A percentile compares a stretch with the other conserved stretches of the same genome.
These are phyloP conservation scores for Chrysanthemum lavandulifolium DNA, from an alignment of 129 eudicot species.

Conservation along the genomic window DNA sequence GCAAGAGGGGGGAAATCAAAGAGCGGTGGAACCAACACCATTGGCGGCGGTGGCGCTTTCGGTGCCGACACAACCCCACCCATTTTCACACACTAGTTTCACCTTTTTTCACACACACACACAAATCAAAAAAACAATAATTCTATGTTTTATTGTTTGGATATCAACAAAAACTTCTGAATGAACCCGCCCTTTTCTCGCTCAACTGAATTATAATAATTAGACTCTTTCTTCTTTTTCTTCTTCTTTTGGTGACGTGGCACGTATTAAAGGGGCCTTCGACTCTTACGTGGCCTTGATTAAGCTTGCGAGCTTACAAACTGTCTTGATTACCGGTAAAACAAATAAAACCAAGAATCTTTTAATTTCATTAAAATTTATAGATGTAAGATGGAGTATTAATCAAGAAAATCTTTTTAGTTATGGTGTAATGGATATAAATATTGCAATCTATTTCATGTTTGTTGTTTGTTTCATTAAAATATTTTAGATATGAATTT, in stretches of 20 bases:
- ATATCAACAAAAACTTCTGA: conserved; percentile 33
- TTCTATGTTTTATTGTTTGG: conserved; percentile 16
- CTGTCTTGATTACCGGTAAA: no score
- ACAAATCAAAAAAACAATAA: conserved; percentile 8
- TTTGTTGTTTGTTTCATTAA: no score
- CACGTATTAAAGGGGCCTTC: conserved; percentile 5
- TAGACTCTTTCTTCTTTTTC: conserved; percentile 31
- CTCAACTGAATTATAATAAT: conserved; percentile 6
- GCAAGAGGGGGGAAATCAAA: conserved; percentile 98
- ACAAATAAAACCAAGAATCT: no score
- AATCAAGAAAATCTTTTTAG: no score
- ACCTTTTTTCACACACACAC: neutral
- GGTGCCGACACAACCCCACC: conserved; percentile 50
- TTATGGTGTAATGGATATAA: no score
- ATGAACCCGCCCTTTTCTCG: conserved; percentile 47
- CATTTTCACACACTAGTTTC: conserved; percentile 35
- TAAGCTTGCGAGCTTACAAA: no score
- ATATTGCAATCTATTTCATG: no score
- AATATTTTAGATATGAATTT: no score
- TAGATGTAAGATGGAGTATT: no score
- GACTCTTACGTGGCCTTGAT: conserved; percentile 3
- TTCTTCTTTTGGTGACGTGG: conserved; percentile 24
- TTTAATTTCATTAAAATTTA: no score
- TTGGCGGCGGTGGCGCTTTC: conserved; percentile 80
- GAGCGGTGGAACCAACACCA: conserved; percentile 95